A percentile compares a stretch with the other conserved stretches of the same genome.
Evolutionary conservation across 441 rosid species (phyloP).

Genomic region (Melastoma candidum): DNA sequence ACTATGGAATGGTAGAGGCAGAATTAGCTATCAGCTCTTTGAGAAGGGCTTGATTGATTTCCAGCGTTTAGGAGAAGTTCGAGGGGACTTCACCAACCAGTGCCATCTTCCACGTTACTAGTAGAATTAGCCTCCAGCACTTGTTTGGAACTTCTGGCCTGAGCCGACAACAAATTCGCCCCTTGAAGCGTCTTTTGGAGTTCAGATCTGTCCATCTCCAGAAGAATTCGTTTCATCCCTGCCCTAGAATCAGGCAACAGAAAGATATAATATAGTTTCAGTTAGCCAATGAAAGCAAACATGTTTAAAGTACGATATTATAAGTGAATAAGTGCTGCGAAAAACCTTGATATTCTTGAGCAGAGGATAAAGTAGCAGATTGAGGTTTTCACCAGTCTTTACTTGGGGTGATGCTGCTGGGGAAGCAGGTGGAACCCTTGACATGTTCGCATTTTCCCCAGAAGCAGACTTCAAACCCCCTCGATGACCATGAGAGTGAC

Average conservation of each 20-base stretch:
- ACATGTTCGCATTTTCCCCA: conserved; percentile 5
- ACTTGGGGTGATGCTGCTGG: neutral
- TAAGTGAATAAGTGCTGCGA: neutral
- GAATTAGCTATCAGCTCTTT: neutral
- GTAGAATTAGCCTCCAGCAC: conserved; percentile 21
- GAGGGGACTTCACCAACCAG: conserved; percentile 12
- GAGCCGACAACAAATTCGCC: conserved; percentile 15
- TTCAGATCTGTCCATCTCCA: conserved; percentile 17
- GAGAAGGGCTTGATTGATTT: neutral
- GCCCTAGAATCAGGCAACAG: conserved; percentile 18
- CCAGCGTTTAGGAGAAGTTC: conserved; percentile 15
- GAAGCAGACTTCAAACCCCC: conserved; percentile 10
- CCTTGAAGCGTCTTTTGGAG: conserved; percentile 8
- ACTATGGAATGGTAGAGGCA: neutral
- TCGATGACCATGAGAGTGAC: conserved; percentile 1
- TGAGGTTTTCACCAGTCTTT: conserved; percentile 5
- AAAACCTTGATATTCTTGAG: conserved; percentile 11
- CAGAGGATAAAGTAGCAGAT: conserved; percentile 12
- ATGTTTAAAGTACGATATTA: conserved; percentile 2
- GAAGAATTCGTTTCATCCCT: conserved; percentile 12
- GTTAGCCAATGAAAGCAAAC: conserved; percentile 3
- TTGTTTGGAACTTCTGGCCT: conserved; percentile 13
- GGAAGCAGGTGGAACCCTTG: conserved; percentile 4
- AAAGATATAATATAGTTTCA: neutral
- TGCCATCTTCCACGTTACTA: conserved; percentile 5